Conservation (phyloP, 2,329 filamentous ascomycete genomes). For the Hymenoscyphus fructigenus region DNA sequence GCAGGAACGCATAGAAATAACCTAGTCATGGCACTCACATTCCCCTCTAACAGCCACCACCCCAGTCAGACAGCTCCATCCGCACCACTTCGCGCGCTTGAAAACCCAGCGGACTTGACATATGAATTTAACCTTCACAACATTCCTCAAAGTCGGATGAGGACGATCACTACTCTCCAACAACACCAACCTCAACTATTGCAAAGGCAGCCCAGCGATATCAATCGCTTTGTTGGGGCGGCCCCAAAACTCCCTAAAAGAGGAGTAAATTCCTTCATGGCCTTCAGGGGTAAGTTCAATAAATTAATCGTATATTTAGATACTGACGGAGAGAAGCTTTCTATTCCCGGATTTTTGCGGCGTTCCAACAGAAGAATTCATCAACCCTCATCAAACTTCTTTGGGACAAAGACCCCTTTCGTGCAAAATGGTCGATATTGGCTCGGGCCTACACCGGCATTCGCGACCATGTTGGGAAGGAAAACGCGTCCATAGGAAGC, state of each 20-base stretch:
- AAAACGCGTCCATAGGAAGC: constrained; percentile 19
- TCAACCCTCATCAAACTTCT: constrained; percentile 23
- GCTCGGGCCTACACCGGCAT: constrained; percentile 28
- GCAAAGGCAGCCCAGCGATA: background rate
- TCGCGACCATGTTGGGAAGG: constrained; percentile 24
- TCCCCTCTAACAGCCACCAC: background rate
- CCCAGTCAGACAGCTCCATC: background rate
- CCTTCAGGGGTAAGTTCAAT: constrained; percentile 20
- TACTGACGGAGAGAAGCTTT: constrained; percentile 12
- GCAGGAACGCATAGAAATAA: background rate
- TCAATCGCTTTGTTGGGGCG: background rate
- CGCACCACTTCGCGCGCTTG: background rate
- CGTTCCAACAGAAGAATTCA: constrained; percentile 26
- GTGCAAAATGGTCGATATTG: constrained; percentile 28
- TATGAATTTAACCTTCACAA: background rate
- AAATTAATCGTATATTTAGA: background rate
- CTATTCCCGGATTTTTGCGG: constrained; percentile 20
- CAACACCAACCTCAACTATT: background rate
- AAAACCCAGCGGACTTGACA: background rate
- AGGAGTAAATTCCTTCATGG: constrained; percentile 26
- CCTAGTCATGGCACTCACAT: background rate
- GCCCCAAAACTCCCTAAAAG: background rate
- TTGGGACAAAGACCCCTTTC: constrained; percentile 28
- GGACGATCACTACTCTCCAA: background rate
- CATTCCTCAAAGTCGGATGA: background rate